These are phyloP conservation scores for Fusarium sp. DNA, from an alignment of 2,329 filamentous ascomycete species.

Conservation along the genomic window DNA sequence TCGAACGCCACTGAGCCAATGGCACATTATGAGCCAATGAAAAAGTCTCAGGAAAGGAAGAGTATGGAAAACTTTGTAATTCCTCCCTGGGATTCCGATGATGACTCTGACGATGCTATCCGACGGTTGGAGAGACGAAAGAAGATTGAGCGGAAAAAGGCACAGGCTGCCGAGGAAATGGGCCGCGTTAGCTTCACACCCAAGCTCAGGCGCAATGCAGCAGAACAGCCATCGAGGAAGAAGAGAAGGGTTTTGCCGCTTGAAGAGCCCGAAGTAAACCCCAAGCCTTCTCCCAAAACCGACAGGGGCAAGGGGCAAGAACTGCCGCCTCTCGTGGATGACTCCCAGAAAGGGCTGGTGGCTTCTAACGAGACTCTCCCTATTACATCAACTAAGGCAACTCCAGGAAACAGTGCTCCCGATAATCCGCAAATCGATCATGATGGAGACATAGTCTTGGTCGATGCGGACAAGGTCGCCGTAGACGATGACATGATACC, in stretches of 20 bases:
- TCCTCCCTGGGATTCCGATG: constrained; percentile 42
- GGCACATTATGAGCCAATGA: constrained; percentile 57
- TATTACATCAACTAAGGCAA: constrained; percentile 47
- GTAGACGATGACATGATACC: constrained; percentile 51
- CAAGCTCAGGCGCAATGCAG: constrained; percentile 28
- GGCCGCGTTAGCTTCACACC: constrained; percentile 52
- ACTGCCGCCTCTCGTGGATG: constrained; percentile 30
- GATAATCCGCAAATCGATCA: constrained; percentile 12
- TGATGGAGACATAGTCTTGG: constrained; percentile 12
- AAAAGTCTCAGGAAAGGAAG: constrained; percentile 56
- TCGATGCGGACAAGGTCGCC: constrained; percentile 22
- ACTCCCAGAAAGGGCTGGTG: constrained; percentile 39
- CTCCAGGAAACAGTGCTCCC: constrained; percentile 39
- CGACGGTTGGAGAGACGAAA: constrained; percentile 48
- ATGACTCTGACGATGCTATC: constrained; percentile 50
- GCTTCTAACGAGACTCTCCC: constrained; percentile 41
- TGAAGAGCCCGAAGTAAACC: background rate
- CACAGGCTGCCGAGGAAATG: constrained; percentile 53
- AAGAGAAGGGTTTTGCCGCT: constrained; percentile 33
- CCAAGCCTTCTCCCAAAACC: background rate
- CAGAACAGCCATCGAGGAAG: constrained; percentile 42
- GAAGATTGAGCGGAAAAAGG: constrained; percentile 50
- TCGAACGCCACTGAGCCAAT: constrained; percentile 47
- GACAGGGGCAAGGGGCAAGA: constrained; percentile 16
- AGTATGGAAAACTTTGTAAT: constrained; percentile 36